A percentile compares a stretch with the other conserved stretches of the same genome.
These are phyloP conservation scores for Aspergillus mulundensis DNA, from an alignment of 495 filamentous ascomycete species.

Conservation along the genomic window DNA sequence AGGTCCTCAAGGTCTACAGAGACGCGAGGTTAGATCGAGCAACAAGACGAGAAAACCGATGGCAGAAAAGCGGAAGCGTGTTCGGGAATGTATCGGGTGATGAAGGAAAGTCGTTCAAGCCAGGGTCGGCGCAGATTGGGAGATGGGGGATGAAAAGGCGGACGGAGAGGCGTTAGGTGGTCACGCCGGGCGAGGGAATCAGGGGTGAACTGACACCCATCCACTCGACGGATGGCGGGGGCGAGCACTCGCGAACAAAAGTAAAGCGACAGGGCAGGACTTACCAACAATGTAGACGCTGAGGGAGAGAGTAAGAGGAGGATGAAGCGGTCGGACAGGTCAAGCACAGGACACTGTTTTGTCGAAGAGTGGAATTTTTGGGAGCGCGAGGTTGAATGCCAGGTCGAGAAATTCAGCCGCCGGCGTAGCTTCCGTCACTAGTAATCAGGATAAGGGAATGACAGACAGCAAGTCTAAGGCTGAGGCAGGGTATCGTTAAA, in stretches of 20 bases:
- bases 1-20: conserved; percentile 25
- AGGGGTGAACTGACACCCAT: conserved; percentile 19
- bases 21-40: conserved; percentile 21
- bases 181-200: conserved; percentile 24
- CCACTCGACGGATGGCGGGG: conserved; percentile 7
- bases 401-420: conserved; percentile 31
- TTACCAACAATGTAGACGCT: conserved; percentile 17
- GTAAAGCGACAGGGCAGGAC: conserved; percentile 10
- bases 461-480: background rate
- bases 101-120: conserved; percentile 4
- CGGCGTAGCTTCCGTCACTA: conserved; percentile 37
- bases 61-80: background rate
- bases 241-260: conserved; percentile 9
- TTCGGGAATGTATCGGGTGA: conserved; percentile 1
- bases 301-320: conserved; percentile 15
- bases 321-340: conserved; percentile 12
- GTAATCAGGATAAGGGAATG: conserved; percentile 4
- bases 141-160: conserved; percentile 21
- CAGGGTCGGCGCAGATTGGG: conserved; percentile 11
- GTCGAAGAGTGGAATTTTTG: conserved; percentile 27
- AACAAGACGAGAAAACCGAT: conserved; percentile 1
- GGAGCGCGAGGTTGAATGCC: conserved; percentile 18
- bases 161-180: conserved; percentile 22
- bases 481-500: background rate
- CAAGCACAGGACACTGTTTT: conserved; percentile 18